These are phyloP conservation scores for Corchorus capsularis DNA, from an alignment of 345 rosid genomes.

Conservation along the genomic window DNA sequence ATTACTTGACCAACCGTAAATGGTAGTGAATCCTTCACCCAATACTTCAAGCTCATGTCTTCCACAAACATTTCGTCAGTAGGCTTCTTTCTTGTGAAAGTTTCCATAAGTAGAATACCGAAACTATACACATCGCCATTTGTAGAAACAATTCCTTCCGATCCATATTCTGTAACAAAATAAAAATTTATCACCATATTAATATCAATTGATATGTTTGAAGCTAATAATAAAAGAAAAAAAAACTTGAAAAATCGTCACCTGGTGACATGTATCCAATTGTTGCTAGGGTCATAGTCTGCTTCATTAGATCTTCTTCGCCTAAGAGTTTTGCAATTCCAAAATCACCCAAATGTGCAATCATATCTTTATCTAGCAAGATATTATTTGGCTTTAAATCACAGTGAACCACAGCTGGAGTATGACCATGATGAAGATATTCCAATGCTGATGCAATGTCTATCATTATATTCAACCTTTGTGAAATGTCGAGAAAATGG, in stretches of 20 bases:
- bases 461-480: conserved; percentile 16
- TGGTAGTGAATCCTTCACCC: not conserved
- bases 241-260: not conserved
- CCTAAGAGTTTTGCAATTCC: conserved; percentile 6
- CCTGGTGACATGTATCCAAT: conserved; percentile 6
- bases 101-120: too few relatives aligned
- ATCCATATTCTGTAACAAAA: too few relatives aligned
- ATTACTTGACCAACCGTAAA: not conserved
- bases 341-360: conserved; percentile 8
- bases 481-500: not conserved
- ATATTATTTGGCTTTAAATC: not conserved
- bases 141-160: too few relatives aligned
- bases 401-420: not conserved
- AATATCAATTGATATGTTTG: too few relatives aligned
- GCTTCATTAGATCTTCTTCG: not conserved
- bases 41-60: not conserved
- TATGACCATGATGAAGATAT: not conserved
- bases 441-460: not conserved
- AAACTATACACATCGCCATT: too few relatives aligned
- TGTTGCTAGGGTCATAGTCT: not conserved
- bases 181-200: too few relatives aligned
- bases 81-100: too few relatives aligned
- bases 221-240: too few relatives aligned
- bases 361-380: not conserved
- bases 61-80: too few relatives aligned